Evolutionary conservation across 768 basidiomycete genomes (phyloP).

Genomic region (Epithele typhae): DNA sequence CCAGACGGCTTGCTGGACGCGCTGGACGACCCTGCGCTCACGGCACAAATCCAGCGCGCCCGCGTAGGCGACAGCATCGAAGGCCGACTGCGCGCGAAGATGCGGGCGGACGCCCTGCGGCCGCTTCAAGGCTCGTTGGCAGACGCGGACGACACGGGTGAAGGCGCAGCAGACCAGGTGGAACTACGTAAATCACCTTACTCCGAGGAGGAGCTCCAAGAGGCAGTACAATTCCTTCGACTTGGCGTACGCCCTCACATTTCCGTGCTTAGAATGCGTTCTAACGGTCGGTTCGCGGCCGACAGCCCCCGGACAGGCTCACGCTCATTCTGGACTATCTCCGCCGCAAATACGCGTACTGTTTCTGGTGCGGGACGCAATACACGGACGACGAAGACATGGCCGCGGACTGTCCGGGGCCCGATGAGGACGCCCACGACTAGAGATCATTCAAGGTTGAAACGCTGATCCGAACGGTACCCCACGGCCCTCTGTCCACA

Average conservation of each 20-base stretch:
- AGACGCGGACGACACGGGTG: conserved; percentile 26
- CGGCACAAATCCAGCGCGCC: conserved; percentile 21
- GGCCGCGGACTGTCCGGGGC: conserved; percentile 64
- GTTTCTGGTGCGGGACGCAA: conserved; percentile 85
- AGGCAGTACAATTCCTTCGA: conserved; percentile 62
- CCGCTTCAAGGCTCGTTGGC: conserved; percentile 36
- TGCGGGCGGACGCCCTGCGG: conserved; percentile 69
- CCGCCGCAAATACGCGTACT: conserved; percentile 67
- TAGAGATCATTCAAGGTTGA: too few species aligned
- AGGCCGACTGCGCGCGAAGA: conserved; percentile 63
- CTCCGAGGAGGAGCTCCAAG: conserved; percentile 55
- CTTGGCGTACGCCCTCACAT: conserved; percentile 45
- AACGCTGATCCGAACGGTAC: too few species aligned
- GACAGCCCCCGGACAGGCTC: conserved; percentile 68
- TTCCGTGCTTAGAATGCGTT: too few species aligned
- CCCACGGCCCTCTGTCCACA: too few species aligned
- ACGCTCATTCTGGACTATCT: conserved; percentile 67
- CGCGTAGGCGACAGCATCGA: conserved; percentile 26
- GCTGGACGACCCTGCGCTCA: conserved; percentile 37
- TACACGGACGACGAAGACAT: conserved; percentile 63
- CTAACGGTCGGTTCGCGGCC: not conserved
- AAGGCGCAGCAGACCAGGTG: conserved; percentile 18
- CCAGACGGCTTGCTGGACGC: conserved; percentile 62
- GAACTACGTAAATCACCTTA: conserved; percentile 32
- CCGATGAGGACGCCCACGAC: conserved; percentile 76